A percentile compares a stretch with the other conserved stretches of the same genome.
These are phyloP conservation scores for Hypocreales sp. DNA, from an alignment of 2,329 filamentous ascomycete genomes.

Conservation along the genomic window DNA sequence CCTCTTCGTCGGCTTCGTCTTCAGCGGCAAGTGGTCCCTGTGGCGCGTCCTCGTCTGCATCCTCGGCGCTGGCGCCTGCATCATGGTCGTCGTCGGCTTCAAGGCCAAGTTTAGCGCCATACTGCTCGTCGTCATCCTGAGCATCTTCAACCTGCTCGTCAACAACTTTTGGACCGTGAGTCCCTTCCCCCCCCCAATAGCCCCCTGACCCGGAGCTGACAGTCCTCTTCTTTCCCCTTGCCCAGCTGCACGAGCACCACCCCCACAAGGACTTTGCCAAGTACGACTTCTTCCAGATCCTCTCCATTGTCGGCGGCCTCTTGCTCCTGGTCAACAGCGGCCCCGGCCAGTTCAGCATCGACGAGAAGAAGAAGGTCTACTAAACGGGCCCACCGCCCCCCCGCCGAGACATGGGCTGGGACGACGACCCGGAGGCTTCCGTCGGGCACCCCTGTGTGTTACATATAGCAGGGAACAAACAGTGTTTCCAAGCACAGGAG, in stretches of 20 bases:
- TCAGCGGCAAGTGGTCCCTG: conserved; percentile 83
- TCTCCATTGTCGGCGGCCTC: conserved; percentile 94
- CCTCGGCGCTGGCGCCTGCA: conserved; percentile 75
- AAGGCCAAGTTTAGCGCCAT: conserved; percentile 99
- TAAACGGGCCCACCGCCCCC: too few relatives aligned
- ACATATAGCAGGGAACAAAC: not conserved
- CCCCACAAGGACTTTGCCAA: conserved; percentile 99
- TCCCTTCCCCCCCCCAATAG: too few relatives aligned
- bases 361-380: conserved; percentile 99
- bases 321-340: conserved; percentile 97
- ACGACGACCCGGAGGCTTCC: too few relatives aligned
- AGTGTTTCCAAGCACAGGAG: not conserved
- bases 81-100: conserved; percentile 99
- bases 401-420: too few relatives aligned
- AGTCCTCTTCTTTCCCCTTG: not conserved
- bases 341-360: conserved; percentile 91
- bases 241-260: conserved; percentile 85
- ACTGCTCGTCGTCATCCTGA: conserved; percentile 85
- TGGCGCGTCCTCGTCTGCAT: conserved; percentile 75
- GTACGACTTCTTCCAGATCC: conserved; percentile 99
- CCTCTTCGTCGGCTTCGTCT: conserved; percentile 92
- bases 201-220: too few relatives aligned
- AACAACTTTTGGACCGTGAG: conserved; percentile 99
- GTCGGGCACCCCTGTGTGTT: too few relatives aligned
- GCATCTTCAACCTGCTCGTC: conserved; percentile 89